phyloP scores from a whole-genome alignment of 768 basidiomycete genomes.

The Mrakia blollopis region DNA sequence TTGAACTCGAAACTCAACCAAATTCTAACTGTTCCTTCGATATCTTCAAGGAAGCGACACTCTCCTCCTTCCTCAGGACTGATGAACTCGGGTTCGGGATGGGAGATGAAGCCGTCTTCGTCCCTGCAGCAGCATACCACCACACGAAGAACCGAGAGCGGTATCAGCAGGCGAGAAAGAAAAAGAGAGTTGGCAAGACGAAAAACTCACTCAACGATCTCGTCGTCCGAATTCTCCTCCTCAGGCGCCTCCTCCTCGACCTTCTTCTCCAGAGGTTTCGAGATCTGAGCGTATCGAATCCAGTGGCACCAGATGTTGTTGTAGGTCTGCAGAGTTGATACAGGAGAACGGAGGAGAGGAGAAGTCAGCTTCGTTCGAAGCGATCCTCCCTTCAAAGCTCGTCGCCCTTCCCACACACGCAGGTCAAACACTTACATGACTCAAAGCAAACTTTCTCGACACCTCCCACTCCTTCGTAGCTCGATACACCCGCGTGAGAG shows the following conservation, averaged over 20 bases:
- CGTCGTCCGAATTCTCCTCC: constrained; percentile 1
- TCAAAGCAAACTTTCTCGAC: constrained; percentile 12
- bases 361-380: background rate
- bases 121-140: background rate
- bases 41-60: constrained; percentile 14
- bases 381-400: background rate
- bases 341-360: background rate
- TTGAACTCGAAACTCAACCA: constrained; percentile 18
- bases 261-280: constrained; percentile 3
- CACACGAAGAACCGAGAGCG: too few relatives aligned
- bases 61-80: background rate
- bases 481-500: constrained; percentile 13
- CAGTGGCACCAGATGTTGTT: background rate
- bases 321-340: background rate
- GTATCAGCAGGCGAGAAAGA: background rate
- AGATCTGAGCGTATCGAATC: constrained; percentile 1
- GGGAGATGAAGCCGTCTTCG: constrained; percentile 20
- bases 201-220: constrained; percentile 12
- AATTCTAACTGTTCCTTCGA: constrained; percentile 14
- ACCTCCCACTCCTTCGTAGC: constrained; percentile 23
- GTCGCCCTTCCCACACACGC: too few relatives aligned
- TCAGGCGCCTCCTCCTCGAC: background rate
- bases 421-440: background rate
- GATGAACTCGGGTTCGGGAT: constrained; percentile 20
- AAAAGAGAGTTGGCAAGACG: background rate